These are phyloP conservation scores for Corylus americana DNA, from an alignment of 306 rosid genomes.

Conservation along the genomic window DNA sequence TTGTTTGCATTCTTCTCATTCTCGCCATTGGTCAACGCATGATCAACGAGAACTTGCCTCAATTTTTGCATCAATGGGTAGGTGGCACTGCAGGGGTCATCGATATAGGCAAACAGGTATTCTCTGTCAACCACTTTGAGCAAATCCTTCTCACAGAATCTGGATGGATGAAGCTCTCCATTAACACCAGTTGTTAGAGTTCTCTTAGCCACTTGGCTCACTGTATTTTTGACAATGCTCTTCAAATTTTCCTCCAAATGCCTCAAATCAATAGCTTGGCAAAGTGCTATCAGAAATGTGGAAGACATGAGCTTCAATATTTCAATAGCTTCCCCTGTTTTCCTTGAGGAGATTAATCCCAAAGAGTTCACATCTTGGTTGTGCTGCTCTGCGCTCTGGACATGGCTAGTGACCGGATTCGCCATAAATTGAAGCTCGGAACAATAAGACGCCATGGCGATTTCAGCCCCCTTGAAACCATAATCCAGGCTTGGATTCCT, in stretches of 20 bases:
- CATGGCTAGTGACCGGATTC: conserved; percentile 86
- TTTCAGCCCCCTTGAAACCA: conserved; percentile 88
- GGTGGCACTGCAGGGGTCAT: conserved; percentile 71
- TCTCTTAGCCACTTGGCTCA: conserved; percentile 78
- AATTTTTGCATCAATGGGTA: conserved; percentile 90
- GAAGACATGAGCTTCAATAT: conserved; percentile 85
- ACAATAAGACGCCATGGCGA: conserved; percentile 95
- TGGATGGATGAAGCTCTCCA: conserved; percentile 83
- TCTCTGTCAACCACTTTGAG: conserved; percentile 80
- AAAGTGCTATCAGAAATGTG: conserved; percentile 70
- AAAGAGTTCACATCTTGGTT: conserved; percentile 93
- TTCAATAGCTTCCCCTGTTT: conserved; percentile 73
- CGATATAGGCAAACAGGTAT: conserved; percentile 60
- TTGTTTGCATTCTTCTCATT: conserved; percentile 58
- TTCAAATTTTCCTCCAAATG: conserved; percentile 89
- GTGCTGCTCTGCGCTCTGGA: conserved; percentile 91
- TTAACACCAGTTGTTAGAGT: conserved; percentile 60
- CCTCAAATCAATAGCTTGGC: conserved; percentile 90
- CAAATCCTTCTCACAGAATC: conserved; percentile 81
- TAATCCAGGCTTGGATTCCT: conserved; percentile 90
- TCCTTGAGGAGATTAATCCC: conserved; percentile 79
- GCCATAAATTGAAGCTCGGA: conserved; percentile 84
- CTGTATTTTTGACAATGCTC: conserved; percentile 58
- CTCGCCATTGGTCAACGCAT: conserved; percentile 61
- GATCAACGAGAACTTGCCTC: conserved; percentile 73